Evolutionary conservation across 331 rosid genomes (phyloP), one percentile per base, ranked within the genome.

Genomic region (Saraca asoca): DNA sequence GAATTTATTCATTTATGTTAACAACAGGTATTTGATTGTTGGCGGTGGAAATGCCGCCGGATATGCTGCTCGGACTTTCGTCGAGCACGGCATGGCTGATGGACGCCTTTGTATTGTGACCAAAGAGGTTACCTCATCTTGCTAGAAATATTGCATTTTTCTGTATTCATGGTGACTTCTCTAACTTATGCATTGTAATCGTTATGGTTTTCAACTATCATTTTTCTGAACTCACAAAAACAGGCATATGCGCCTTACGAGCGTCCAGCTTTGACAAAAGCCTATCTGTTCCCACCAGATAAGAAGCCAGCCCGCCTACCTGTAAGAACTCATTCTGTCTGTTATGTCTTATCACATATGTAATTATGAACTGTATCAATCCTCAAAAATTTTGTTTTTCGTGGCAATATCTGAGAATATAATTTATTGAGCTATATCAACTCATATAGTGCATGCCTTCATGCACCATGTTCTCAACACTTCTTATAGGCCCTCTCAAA

Each of bases 31-130:
- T 81, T 96, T 93, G 81, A 94, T 94, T 8, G 97, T 93, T 65
- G 98, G 98, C 5, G 97, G 98, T 12, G 97, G 98, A 60, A 90
- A 90, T 78, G 81, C 98, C 5, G 98, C 98, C 9, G 98, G 98
- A 11, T 93, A 93, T 58, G 97, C 98, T 0, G 97, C 97, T 54
- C 83, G 95, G 60, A 81, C 88, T 72, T 93, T 93, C 75, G 98
- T 90, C 43, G 96, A 93, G 43, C 91, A 84, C 42, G 98, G 96
- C 55, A 54, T 90, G 85, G 96, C 97, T 18, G 82, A 90, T 71
- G 98, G 97, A 11, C 95, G 97, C 13, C 89, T 90, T 29, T 78
- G 91, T 60, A 87, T 93, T 12, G 96, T 93, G 5, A 77, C 96
- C 59, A 93, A 93, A 85, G 98, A 93, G 96, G 97, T 82, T 17